phyloP scores from a whole-genome alignment of 176 grass and related monocot genomes.

The Aegilops umbellulata region DNA sequence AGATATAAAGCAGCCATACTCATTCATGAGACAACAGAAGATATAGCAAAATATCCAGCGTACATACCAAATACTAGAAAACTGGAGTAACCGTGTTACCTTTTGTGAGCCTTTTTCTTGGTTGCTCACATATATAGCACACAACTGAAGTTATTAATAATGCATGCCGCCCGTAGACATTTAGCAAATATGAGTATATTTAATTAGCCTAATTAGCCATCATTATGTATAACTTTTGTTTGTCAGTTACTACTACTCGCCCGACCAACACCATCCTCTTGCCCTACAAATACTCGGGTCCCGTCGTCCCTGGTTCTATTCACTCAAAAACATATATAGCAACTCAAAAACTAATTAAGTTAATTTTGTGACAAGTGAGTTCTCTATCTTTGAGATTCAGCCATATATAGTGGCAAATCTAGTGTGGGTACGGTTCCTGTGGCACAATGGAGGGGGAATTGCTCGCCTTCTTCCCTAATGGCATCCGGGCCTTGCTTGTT shows the following conservation, averaged over 20 bases:
- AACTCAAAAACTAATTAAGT: too few species aligned
- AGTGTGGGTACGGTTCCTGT: background rate
- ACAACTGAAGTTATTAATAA: background rate
- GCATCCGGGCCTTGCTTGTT: background rate
- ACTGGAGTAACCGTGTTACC: background rate
- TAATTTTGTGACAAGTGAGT: background rate
- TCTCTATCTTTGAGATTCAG: background rate
- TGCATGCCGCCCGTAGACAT: background rate
- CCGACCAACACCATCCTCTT: background rate
- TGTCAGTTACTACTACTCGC: background rate
- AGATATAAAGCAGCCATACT: background rate
- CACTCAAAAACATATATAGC: background rate
- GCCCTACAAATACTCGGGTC: background rate
- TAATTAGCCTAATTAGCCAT: background rate
- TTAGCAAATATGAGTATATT: background rate
- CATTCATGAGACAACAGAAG: background rate
- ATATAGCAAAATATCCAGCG: background rate
- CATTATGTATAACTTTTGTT: background rate
- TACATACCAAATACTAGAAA: background rate
- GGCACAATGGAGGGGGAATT: background rate
- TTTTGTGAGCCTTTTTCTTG: background rate
- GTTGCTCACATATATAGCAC: background rate
- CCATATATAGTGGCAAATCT: background rate
- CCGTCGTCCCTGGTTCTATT: background rate
- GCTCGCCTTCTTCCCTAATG: background rate